These are phyloP conservation scores for Piloderma croceum DNA, from an alignment of 768 basidiomycete species.

Conservation along the genomic window DNA sequence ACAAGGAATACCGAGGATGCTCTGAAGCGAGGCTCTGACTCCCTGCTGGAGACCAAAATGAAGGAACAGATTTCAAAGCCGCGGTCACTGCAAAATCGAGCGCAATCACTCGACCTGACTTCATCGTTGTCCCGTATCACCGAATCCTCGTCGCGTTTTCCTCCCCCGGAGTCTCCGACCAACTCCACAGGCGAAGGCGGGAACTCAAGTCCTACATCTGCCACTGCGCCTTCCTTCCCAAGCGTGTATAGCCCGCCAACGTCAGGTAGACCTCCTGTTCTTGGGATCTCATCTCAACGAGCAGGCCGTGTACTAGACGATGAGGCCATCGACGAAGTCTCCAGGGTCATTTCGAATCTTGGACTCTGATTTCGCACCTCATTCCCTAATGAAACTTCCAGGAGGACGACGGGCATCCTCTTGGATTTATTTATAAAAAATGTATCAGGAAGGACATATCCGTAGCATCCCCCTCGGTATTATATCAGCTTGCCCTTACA, in stretches of 20 bases:
- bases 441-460: neutral
- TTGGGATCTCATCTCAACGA: conserved; percentile 40
- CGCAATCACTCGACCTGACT: conserved; percentile 85
- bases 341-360: conserved; percentile 72
- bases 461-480: neutral
- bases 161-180: conserved; percentile 75
- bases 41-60: conserved; percentile 76
- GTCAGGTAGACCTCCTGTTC: conserved; percentile 37
- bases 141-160: conserved; percentile 55
- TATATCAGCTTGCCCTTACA: conserved; percentile 2
- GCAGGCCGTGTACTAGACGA: conserved; percentile 42
- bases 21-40: conserved; percentile 78
- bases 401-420: no score
- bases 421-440: neutral
- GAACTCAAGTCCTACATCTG: conserved; percentile 75
- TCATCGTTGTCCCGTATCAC: conserved; percentile 79
- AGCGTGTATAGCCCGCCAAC: conserved; percentile 74
- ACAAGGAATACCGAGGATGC: conserved; percentile 70
- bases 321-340: conserved; percentile 61
- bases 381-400: no score
- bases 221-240: conserved; percentile 75
- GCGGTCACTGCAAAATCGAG: conserved; percentile 77
- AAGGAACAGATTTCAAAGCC: conserved; percentile 74
- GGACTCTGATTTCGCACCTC: conserved; percentile 41
- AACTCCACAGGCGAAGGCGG: conserved; percentile 71